Evolutionary conservation across 768 basidiomycete species (phyloP), one percentile per base, ranked within the genome.

Genomic region (Cystobasidium tubakii): DNA sequence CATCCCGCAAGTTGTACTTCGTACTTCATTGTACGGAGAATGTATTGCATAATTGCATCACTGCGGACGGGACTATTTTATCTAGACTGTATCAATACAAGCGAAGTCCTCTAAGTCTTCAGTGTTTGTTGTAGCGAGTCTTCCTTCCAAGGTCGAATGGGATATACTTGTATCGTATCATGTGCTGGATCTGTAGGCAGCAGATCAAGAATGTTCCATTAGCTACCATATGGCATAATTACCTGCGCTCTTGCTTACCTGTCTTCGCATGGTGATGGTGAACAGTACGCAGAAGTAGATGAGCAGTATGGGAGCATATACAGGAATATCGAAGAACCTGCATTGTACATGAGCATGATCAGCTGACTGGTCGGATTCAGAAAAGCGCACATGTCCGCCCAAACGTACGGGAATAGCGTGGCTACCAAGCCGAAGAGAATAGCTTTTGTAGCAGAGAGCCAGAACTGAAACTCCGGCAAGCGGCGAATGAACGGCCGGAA

Each of bases 281-380:
- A 97, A 97, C 69, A 98, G 86, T 53, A 93, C 89, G 82, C 90
- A 90, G 85, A 98, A 99, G 84, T 99, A 99, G 73, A 97, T 84
- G 78, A 98, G 88, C 69, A 99, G 87, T 82, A 99, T 98, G 9
- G 96, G 96, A 94, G 96, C 98, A 83, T 96, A 98, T 27, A 98
- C 96, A 7, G 96, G 95, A 25, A 99, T 90, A 81, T 98, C 94
- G 77, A 96, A 95, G 25, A 77, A 70, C 55, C 31, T 65, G 69
- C 42, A 19, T n/a, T n/a, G 17, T 23, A 23, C 12, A 46, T 13
- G 17, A 39, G 31, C 17, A 54, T 9, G 36, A 39, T 17, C 21
- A 66, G 31, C 13, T 44, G 43, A 46, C n/a, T 7, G 10, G 23
- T 33, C 21, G 13, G 60, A 39, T 33, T 42, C 62, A 15, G 33